Conservation (phyloP, 2,329 filamentous ascomycete species). For the Paracamarosporium sp. region DNA sequence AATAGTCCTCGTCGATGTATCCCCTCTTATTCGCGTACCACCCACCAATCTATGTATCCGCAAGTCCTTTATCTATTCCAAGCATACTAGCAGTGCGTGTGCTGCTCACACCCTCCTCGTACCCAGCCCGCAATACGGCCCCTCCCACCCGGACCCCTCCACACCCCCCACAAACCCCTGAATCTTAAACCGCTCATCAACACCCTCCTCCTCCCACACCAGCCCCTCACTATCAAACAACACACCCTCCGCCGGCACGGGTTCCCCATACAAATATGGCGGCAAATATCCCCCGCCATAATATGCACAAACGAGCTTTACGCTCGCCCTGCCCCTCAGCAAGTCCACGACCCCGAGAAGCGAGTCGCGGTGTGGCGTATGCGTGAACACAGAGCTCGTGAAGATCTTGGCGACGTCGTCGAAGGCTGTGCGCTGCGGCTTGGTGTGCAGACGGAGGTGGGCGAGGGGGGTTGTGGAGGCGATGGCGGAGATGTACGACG, state of each 20-base stretch:
- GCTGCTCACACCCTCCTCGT: not conserved
- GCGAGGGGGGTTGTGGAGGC: not conserved
- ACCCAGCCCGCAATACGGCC: not conserved
- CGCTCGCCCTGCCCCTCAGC: not conserved
- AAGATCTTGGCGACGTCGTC: not conserved
- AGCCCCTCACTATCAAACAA: not conserved
- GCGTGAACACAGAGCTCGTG: not conserved
- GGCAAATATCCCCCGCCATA: not conserved
- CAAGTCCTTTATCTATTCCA: too few relatives aligned
- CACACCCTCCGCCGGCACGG: not conserved
- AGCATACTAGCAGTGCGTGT: too few relatives aligned
- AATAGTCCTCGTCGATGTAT: too few relatives aligned
- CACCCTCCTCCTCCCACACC: not conserved
- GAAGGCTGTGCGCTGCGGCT: not conserved
- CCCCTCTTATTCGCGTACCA: too few relatives aligned
- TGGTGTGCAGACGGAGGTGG: not conserved
- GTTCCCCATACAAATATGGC: constrained; percentile 1
- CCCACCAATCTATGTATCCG: too few relatives aligned
- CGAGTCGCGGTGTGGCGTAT: not conserved
- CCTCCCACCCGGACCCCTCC: not conserved
- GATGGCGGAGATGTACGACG: not conserved
- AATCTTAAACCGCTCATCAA: not conserved
- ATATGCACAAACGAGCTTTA: not conserved
- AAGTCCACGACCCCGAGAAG: not conserved
- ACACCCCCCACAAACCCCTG: not conserved